These are phyloP conservation scores for Alternaria sp. DNA, from an alignment of 2,329 filamentous ascomycete species.

Conservation along the genomic window DNA sequence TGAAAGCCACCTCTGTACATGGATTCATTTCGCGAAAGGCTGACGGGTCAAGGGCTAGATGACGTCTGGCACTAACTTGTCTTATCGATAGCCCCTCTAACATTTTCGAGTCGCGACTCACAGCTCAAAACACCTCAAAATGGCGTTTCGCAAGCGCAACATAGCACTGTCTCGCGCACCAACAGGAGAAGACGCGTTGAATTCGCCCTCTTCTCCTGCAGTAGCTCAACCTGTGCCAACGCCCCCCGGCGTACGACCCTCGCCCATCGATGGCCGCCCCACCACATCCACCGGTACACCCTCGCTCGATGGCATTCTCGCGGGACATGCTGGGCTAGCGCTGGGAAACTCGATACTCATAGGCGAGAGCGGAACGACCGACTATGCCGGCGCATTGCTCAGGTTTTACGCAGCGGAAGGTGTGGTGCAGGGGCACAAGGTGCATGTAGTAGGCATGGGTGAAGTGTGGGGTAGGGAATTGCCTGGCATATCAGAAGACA, in stretches of 20 bases:
- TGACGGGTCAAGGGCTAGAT: neutral
- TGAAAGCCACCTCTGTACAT: no score
- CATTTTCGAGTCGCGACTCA: slow-evolving; percentile 22
- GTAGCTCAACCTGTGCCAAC: slow-evolving; percentile 25
- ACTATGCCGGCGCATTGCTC: slow-evolving; percentile 85
- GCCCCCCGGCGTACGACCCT: slow-evolving; percentile 73
- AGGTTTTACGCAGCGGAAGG: slow-evolving; percentile 94
- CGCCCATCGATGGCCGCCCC: slow-evolving; percentile 83
- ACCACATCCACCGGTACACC: slow-evolving; percentile 92
- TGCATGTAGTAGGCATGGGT: slow-evolving; percentile 84
- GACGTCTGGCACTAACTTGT: neutral
- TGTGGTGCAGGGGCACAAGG: slow-evolving; percentile 85
- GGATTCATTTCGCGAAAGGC: neutral
- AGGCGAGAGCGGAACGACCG: slow-evolving; percentile 91
- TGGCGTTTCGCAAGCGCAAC: slow-evolving; percentile 76
- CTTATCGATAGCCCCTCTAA: slow-evolving; percentile 22
- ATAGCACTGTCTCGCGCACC: slow-evolving; percentile 61
- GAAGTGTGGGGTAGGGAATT: slow-evolving; percentile 85
- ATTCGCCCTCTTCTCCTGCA: slow-evolving; percentile 18
- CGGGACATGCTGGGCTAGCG: slow-evolving; percentile 84
- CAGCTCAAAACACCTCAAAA: slow-evolving; percentile 39
- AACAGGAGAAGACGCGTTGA: slow-evolving; percentile 26
- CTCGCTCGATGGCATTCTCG: slow-evolving; percentile 84
- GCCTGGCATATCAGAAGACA: slow-evolving; percentile 71
- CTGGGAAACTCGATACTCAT: slow-evolving; percentile 83